Evolutionary conservation across 176 grass and related monocot genomes (phyloP), one percentile per base, ranked within the genome.

Genomic region (Triticum dicoccoides): DNA sequence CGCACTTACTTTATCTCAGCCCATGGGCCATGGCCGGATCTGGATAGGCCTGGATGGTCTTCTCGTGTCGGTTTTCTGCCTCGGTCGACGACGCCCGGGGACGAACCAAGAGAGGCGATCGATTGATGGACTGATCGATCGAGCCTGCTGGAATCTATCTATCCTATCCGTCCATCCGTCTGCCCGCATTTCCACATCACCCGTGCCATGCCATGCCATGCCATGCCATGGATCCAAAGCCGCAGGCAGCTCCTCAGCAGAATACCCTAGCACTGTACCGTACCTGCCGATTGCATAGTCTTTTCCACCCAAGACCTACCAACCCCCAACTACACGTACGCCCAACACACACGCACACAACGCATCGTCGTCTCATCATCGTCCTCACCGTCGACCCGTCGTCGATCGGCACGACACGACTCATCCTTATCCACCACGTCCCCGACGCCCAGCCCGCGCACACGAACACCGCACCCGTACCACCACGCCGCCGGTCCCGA

Each of bases 361-460:
- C 65, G 47, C 42, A 17, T 69, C 72, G 63, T 14, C 49, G 29
- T 56, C 52, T 61, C 71, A 52, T 15, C 34, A 39, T 69, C 49
- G 29, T 54, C 15, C 41, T 66, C 73, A 11, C 39, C 70, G 6
- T 5, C 45, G 45, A 0, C 69, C 35, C 77, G 15, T 18, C 51
- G 47, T 52, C 4, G 29, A 25, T 12, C 61, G 27, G 24, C 2
- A 67, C 88, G 38, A 56, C 74, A 77, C 74, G 74, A 56, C 24
- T 65, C 81, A 88, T 93, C 89, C 91, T 88, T 93, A 93, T 93
- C 82, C 79, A 44, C 51, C 69, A 76, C 80, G 65, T 76, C 41
- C 52, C 32, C 11, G 3, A 47, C 71, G 51, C 15, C 1, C 49
- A 4, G 13, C 13, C 1, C 47, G 1, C 47, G 49, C 49, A 17